phyloP scores from a whole-genome alignment of 139 green algal genomes.

The Diplosphaera chodatii region DNA sequence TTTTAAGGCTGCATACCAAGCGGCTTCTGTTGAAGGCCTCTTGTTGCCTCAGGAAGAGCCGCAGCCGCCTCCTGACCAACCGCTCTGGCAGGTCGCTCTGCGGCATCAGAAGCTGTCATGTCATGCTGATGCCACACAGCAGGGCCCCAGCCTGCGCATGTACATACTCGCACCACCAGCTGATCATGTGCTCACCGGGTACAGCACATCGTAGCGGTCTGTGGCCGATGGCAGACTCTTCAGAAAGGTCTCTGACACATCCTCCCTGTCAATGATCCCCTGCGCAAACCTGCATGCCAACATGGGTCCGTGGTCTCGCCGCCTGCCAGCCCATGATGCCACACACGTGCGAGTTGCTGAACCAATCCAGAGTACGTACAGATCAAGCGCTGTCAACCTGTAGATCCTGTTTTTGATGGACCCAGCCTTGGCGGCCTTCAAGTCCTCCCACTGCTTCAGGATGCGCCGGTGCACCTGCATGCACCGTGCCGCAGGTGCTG shows the following conservation, averaged over 20 bases:
- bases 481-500: not conserved
- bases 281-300: not conserved
- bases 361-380: too few species aligned
- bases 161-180: too few species aligned
- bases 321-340: too few species aligned
- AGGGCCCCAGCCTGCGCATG: too few species aligned
- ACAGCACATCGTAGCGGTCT: not conserved
- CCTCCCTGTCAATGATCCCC: not conserved
- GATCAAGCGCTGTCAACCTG: not conserved
- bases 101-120: too few species aligned
- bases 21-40: not conserved
- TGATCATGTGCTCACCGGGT: not conserved
- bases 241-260: not conserved
- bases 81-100: not conserved
- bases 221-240: not conserved
- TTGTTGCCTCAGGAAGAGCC: not conserved
- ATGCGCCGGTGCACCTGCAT: conserved; percentile 1
- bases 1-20: not conserved
- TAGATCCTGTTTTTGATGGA: not conserved
- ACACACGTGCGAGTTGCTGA: too few species aligned
- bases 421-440: not conserved
- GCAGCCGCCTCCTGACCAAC: not conserved
- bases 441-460: not conserved
- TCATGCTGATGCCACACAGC: too few species aligned
- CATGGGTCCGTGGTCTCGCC: too few species aligned